A percentile compares a stretch with the other conserved stretches of the same genome.
phyloP scores from a whole-genome alignment of 2,329 filamentous ascomycete genomes.

The Aspergillus intermedius region DNA sequence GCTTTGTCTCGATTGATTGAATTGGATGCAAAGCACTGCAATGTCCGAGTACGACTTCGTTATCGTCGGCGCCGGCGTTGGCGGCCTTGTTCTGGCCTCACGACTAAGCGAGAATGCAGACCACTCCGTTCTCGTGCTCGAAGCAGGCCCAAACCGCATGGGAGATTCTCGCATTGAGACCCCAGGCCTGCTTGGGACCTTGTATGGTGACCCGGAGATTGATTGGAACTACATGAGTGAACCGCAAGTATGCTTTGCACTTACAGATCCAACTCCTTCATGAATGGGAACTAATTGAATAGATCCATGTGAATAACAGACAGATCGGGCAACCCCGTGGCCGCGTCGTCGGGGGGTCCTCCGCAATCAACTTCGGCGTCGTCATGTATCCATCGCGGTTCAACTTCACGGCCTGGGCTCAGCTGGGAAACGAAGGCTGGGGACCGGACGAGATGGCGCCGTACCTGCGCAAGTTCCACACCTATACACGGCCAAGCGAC shows the following conservation, averaged over 20 bases:
- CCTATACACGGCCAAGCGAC: constrained; percentile 21
- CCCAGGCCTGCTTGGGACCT: constrained; percentile 12
- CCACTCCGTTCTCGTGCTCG: constrained; percentile 21
- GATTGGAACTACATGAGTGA: constrained; percentile 21
- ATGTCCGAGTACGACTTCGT: constrained; percentile 18
- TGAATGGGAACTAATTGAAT: not conserved
- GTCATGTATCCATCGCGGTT: constrained; percentile 17
- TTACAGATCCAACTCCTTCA: not conserved
- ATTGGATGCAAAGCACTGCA: not conserved
- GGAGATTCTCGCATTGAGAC: constrained; percentile 17
- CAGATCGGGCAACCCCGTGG: constrained; percentile 41
- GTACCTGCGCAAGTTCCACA: constrained; percentile 44
- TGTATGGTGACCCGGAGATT: constrained; percentile 17
- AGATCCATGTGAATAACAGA: constrained; percentile 32
- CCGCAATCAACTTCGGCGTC: constrained; percentile 38
- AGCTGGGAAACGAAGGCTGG: constrained; percentile 43
- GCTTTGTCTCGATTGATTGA: too few species aligned
- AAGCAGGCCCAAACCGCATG: constrained; percentile 19
- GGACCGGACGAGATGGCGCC: constrained; percentile 40
- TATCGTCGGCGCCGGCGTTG: constrained; percentile 26
- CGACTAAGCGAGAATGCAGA: constrained; percentile 22
- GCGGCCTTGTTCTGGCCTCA: constrained; percentile 27
- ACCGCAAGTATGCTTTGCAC: constrained; percentile 14
- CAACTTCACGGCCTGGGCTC: constrained; percentile 42
- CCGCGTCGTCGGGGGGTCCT: constrained; percentile 46